Evolutionary conservation across 23 red algal genomes (phyloP).

Genomic region (Gracilaria vermiculophylla): DNA sequence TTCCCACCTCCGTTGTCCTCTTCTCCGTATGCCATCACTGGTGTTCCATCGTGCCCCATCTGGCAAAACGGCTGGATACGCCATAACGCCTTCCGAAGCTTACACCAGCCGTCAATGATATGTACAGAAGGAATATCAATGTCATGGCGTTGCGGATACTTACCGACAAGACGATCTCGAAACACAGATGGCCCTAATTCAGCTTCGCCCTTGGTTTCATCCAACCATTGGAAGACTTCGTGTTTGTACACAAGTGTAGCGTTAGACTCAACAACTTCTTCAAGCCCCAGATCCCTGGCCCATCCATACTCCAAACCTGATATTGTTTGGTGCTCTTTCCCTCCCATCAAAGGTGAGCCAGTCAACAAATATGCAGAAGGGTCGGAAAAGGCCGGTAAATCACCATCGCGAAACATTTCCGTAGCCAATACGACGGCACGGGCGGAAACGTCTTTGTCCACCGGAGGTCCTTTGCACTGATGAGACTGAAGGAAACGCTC

Average conservation of each 20-base stretch:
- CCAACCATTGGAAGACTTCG: conserved; percentile 37
- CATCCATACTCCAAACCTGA: conserved; percentile 24
- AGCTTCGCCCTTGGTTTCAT: not conserved
- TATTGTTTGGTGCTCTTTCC: conserved; percentile 16
- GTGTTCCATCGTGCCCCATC: not conserved
- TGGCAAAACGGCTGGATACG: conserved; percentile 30
- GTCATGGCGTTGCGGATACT: conserved; percentile 6
- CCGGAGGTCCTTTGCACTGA: conserved; percentile 41
- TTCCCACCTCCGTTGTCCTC: conserved; percentile 13
- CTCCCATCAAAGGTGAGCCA: not conserved
- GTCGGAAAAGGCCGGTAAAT: conserved; percentile 33
- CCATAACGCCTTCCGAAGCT: conserved; percentile 14
- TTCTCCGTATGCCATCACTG: conserved; percentile 21
- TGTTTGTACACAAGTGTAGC: conserved; percentile 5
- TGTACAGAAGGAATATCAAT: not conserved
- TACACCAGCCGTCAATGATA: conserved; percentile 13
- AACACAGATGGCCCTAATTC: not conserved
- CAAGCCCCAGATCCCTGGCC: not conserved
- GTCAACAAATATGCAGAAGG: conserved; percentile 9
- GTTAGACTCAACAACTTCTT: conserved; percentile 3
- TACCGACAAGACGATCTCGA: conserved; percentile 2
- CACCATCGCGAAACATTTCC: conserved; percentile 28
- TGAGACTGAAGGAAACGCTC: conserved; percentile 31
- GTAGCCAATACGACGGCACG: conserved; percentile 38
- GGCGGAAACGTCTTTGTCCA: conserved; percentile 44